Percentiles rank a stretch among this genome's conserved stretches.
phyloP scores from a whole-genome alignment of 192 early-diverging fungal genomes.

The Umbelopsis sp. region DNA sequence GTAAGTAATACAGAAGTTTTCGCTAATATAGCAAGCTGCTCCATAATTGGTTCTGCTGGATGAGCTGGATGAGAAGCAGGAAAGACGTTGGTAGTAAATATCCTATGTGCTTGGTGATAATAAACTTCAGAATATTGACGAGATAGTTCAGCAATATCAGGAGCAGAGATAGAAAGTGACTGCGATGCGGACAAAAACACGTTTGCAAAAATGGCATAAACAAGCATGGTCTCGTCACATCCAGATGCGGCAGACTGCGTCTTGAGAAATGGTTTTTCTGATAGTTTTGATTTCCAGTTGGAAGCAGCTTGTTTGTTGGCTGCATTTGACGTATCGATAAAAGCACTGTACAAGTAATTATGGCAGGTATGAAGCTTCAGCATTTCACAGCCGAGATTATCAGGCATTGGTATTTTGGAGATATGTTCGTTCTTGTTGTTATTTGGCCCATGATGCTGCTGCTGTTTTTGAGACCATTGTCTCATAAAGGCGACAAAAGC shows the following conservation, averaged over 20 bases:
- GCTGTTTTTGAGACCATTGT: slow-evolving; percentile 2
- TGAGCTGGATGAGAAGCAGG: slow-evolving; percentile 9
- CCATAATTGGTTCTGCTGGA: background rate
- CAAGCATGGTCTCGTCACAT: slow-evolving; percentile 15
- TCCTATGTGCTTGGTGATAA: slow-evolving; percentile 13
- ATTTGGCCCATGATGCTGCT: background rate
- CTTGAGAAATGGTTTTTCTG: slow-evolving; percentile 9
- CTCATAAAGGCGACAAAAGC: slow-evolving; percentile 5
- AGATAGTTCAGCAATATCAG: slow-evolving; percentile 7
- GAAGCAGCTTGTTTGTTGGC: background rate
- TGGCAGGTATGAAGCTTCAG: slow-evolving; percentile 2
- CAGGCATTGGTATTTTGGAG: background rate
- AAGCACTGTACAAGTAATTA: slow-evolving; percentile 7
- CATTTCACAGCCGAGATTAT: slow-evolving; percentile 5
- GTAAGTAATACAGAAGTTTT: slow-evolving; percentile 12
- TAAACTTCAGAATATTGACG: slow-evolving; percentile 5
- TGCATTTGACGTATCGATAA: slow-evolving; percentile 11
- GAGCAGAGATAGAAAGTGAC: background rate
- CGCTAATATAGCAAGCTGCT: slow-evolving; percentile 1
- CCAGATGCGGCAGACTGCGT: slow-evolving; percentile 8
- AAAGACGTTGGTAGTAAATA: slow-evolving; percentile 4
- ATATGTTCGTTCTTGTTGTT: slow-evolving; percentile 2
- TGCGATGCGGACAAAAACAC: slow-evolving; percentile 13
- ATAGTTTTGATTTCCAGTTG: slow-evolving; percentile 11
- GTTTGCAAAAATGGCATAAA: slow-evolving; percentile 19